A percentile compares a stretch with the other conserved stretches of the same genome.
Evolutionary conservation across 2,329 filamentous ascomycete genomes (phyloP).

Genomic region (Microcyclosporella mali): DNA sequence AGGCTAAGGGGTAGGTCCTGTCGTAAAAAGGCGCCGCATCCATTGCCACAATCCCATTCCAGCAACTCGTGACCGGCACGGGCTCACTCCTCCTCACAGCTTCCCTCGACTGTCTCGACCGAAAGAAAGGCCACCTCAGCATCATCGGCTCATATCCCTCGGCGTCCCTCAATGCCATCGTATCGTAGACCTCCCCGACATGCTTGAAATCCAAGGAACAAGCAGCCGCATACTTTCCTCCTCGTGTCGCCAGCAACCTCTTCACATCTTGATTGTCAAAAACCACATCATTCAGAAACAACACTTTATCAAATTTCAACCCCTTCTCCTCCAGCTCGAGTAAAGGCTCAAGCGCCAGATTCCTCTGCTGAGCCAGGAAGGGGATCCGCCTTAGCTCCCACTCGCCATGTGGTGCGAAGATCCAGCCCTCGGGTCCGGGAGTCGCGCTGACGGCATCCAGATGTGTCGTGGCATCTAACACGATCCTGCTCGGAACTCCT

Average conservation of each 20-base stretch:
- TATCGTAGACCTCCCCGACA: constrained; percentile 54
- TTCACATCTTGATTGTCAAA: constrained; percentile 54
- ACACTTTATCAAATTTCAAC: constrained; percentile 51
- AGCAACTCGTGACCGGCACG: constrained; percentile 58
- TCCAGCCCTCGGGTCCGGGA: constrained; percentile 55
- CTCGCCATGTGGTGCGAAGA: constrained; percentile 50
- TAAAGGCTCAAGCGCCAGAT: constrained; percentile 57
- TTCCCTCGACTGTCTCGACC: constrained; percentile 45
- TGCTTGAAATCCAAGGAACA: constrained; percentile 56
- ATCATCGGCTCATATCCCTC: constrained; percentile 47
- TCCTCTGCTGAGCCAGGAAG: constrained; percentile 59
- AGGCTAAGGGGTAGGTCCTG: constrained; percentile 43
- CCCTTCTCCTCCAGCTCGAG: constrained; percentile 46
- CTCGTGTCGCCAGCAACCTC: constrained; percentile 51
- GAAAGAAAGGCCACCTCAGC: constrained; percentile 56
- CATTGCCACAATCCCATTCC: constrained; percentile 52
- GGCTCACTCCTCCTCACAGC: constrained; percentile 50
- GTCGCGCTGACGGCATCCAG: constrained; percentile 47
- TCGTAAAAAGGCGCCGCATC: constrained; percentile 51
- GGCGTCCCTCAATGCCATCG: constrained; percentile 55
- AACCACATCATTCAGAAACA: constrained; percentile 60
- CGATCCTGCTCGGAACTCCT: constrained; percentile 51
- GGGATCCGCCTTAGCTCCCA: constrained; percentile 61
- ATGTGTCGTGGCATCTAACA: constrained; percentile 55
- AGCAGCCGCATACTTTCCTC: constrained; percentile 55